phyloP scores from a whole-genome alignment of 2,329 filamentous ascomycete species.

The Metarhizium rileyi region DNA sequence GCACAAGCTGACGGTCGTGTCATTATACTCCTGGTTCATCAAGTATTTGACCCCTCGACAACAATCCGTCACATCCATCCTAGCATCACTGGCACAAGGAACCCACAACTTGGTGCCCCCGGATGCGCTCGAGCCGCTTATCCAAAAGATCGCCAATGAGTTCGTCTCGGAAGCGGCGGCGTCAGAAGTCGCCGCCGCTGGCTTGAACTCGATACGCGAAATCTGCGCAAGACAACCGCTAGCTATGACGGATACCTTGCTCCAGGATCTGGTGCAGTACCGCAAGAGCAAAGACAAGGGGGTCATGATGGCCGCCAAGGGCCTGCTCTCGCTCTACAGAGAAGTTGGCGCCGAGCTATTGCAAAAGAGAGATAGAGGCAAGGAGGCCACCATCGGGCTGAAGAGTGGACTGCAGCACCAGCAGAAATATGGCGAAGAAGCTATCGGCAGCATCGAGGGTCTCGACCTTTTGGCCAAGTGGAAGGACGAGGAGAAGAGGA shows the following conservation, averaged over 20 bases:
- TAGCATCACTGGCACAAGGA: slow-evolving; percentile 85
- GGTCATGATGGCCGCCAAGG: slow-evolving; percentile 97
- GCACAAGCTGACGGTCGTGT: slow-evolving; percentile 82
- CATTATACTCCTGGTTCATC: slow-evolving; percentile 92
- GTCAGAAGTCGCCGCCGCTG: slow-evolving; percentile 81
- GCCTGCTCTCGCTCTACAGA: slow-evolving; percentile 79
- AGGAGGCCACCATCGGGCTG: slow-evolving; percentile 77
- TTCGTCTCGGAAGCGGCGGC: slow-evolving; percentile 94
- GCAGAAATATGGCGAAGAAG: slow-evolving; percentile 74
- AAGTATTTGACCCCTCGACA: slow-evolving; percentile 85
- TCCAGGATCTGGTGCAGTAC: slow-evolving; percentile 94
- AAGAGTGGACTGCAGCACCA: slow-evolving; percentile 66
- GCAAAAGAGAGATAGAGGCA: slow-evolving; percentile 82
- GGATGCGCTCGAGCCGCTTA: slow-evolving; percentile 79
- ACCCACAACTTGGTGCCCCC: slow-evolving; percentile 87
- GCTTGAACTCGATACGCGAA: slow-evolving; percentile 89
- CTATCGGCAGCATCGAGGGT: slow-evolving; percentile 75
- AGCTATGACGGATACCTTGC: slow-evolving; percentile 91
- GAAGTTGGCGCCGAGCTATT: slow-evolving; percentile 86
- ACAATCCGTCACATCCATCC: slow-evolving; percentile 81
- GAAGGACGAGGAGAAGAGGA: slow-evolving; percentile 81
- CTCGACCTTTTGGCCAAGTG: slow-evolving; percentile 84
- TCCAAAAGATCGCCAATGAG: slow-evolving; percentile 95
- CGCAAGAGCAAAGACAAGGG: slow-evolving; percentile 97
- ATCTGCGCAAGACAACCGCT: slow-evolving; percentile 87